Evolutionary conservation across 345 rosid genomes (phyloP).

Genomic region (Cochlearia excelsa): DNA sequence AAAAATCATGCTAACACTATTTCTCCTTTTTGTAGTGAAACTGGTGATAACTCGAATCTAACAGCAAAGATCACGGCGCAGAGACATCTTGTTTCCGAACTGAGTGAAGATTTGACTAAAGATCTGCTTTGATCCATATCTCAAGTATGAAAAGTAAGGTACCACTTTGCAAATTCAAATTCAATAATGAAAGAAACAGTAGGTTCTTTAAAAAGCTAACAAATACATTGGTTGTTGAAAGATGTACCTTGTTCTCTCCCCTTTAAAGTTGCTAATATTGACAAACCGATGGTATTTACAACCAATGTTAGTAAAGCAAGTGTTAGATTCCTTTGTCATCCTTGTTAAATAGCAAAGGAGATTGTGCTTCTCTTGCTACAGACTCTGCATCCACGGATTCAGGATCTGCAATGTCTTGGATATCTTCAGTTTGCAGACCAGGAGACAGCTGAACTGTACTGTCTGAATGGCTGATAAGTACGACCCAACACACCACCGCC

Average conservation of each 20-base stretch:
- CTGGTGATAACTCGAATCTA: too few relatives aligned
- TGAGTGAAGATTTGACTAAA: too few relatives aligned
- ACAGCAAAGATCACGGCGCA: too few relatives aligned
- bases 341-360: constrained; percentile 26
- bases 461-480: background rate
- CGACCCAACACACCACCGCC: too few relatives aligned
- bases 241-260: constrained; percentile 66
- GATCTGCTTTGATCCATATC: too few relatives aligned
- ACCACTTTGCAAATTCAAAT: too few relatives aligned
- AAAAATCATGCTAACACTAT: too few relatives aligned
- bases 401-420: constrained; percentile 28
- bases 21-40: too few relatives aligned
- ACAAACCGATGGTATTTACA: background rate
- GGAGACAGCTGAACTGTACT: constrained; percentile 26
- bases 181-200: background rate
- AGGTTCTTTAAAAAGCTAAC: background rate
- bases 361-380: constrained; percentile 21
- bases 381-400: constrained; percentile 13
- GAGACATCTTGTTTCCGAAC: too few relatives aligned
- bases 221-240: too few relatives aligned
- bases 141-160: too few relatives aligned
- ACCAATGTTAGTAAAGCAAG: constrained; percentile 29
- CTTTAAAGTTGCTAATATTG: constrained; percentile 56
- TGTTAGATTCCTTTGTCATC: constrained; percentile 45
- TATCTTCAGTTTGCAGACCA: constrained; percentile 28